phyloP scores from a whole-genome alignment of 495 filamentous ascomycete species.

The Aspergillus haitiensis region DNA sequence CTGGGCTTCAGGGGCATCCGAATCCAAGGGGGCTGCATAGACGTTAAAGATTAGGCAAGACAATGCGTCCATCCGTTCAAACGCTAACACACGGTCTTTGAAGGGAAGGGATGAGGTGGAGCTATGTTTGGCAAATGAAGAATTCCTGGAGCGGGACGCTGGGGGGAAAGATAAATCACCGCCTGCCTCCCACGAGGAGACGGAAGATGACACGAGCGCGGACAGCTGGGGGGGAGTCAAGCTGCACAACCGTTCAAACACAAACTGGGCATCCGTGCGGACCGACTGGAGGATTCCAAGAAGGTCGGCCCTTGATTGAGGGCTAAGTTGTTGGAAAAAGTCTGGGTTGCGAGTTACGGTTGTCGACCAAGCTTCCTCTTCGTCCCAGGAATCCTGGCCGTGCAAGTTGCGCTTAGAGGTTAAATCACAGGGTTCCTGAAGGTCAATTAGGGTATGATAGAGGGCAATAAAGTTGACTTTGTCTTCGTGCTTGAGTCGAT shows the following conservation, averaged over 20 bases:
- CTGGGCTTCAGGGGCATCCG: slow-evolving; percentile 72
- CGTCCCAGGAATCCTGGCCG: slow-evolving; percentile 45
- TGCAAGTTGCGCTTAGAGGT: slow-evolving; percentile 47
- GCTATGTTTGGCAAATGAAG: slow-evolving; percentile 53
- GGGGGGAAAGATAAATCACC: slow-evolving; percentile 80
- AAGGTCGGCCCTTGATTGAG: slow-evolving; percentile 69
- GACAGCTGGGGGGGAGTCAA: slow-evolving; percentile 73
- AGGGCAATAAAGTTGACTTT: slow-evolving; percentile 83
- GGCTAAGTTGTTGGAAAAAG: slow-evolving; percentile 79
- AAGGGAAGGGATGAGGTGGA: slow-evolving; percentile 56
- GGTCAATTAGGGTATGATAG: slow-evolving; percentile 85
- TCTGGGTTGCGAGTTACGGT: slow-evolving; percentile 53
- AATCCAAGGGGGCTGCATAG: slow-evolving; percentile 69
- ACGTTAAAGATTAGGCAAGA: slow-evolving; percentile 84
- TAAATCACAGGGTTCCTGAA: slow-evolving; percentile 79
- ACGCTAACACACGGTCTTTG: slow-evolving; percentile 56
- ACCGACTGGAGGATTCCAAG: slow-evolving; percentile 78
- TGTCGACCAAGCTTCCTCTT: slow-evolving; percentile 26
- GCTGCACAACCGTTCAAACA: slow-evolving; percentile 74
- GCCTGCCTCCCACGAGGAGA: slow-evolving; percentile 72
- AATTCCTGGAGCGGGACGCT: slow-evolving; percentile 60
- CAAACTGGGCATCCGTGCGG: slow-evolving; percentile 80
- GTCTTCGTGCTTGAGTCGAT: slow-evolving; percentile 85
- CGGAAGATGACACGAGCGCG: slow-evolving; percentile 69
- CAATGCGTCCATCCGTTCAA: slow-evolving; percentile 84